phyloP scores from a whole-genome alignment of 1,284 basidiomycete genomes.

The Agaricales sp. region DNA sequence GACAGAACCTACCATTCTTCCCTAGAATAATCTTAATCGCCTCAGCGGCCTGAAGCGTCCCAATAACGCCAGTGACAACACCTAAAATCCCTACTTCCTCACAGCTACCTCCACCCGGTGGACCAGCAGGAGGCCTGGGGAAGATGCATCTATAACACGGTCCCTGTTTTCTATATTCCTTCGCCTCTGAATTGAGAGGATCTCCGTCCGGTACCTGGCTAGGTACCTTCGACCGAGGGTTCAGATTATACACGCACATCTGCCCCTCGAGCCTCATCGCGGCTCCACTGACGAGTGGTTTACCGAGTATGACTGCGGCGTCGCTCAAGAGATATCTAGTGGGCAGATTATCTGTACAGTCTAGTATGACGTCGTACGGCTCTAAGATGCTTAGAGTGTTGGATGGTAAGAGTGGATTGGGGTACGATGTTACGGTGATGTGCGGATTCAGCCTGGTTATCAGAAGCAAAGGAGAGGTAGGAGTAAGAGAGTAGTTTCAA shows the following conservation, averaged over 20 bases:
- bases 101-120: conserved; percentile 55
- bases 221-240: conserved; percentile 14
- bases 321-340: conserved; percentile 96
- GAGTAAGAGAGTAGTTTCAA: neutral
- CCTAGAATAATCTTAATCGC: conserved; percentile 77
- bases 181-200: neutral
- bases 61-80: conserved; percentile 84
- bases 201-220: neutral
- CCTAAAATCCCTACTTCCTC: conserved; percentile 91
- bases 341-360: conserved; percentile 92
- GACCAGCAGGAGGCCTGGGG: conserved; percentile 55
- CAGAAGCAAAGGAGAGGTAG: conserved; percentile 5
- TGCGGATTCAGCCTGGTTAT: conserved; percentile 59
- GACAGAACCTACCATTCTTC: conserved; percentile 45
- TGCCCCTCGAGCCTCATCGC: conserved; percentile 92
- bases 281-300: conserved; percentile 86
- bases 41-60: conserved; percentile 86
- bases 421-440: conserved; percentile 42
- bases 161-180: conserved; percentile 23
- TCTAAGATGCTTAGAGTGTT: conserved; percentile 57
- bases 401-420: conserved; percentile 40
- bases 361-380: conserved; percentile 73
- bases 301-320: conserved; percentile 61
- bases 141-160: conserved; percentile 96
- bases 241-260: conserved; percentile 71